Percentiles rank a stretch among this genome's conserved stretches.
These are phyloP conservation scores for Bocquillonia castaneifolia DNA, from an alignment of 441 rosid genomes.

Conservation along the genomic window DNA sequence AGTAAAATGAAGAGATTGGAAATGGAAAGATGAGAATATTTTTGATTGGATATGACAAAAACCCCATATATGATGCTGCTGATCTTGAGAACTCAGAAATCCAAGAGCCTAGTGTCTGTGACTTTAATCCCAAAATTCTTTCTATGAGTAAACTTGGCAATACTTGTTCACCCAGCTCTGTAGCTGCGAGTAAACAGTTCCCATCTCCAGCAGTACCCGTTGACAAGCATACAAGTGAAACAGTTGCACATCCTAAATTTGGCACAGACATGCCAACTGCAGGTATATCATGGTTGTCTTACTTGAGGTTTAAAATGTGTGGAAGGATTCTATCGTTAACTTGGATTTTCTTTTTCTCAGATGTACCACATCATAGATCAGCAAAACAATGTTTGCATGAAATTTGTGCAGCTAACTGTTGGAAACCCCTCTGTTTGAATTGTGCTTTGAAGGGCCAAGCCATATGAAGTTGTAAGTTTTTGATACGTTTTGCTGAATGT, in stretches of 20 bases:
- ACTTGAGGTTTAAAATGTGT: neutral
- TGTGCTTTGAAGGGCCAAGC: constrained; percentile 72
- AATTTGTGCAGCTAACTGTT: constrained; percentile 64
- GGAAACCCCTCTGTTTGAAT: constrained; percentile 74
- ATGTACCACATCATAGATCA: constrained; percentile 33
- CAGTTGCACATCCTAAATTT: constrained; percentile 25
- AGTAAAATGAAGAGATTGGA: too few relatives aligned
- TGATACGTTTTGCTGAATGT: neutral
- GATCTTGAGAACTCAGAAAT: constrained; percentile 30
- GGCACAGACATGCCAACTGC: constrained; percentile 18
- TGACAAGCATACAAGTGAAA: constrained; percentile 20
- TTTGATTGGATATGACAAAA: constrained; percentile 86
- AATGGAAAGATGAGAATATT: too few relatives aligned
- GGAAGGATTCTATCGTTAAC: constrained; percentile 16
- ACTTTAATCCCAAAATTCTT: constrained; percentile 18
- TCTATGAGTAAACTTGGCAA: constrained; percentile 21
- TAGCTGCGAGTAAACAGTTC: constrained; percentile 23
- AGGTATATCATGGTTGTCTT: constrained; percentile 29
- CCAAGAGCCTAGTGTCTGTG: constrained; percentile 27
- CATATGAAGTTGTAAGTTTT: constrained; percentile 66
- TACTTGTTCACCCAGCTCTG: constrained; percentile 18
- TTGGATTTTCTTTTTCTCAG: constrained; percentile 34
- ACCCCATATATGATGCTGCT: constrained; percentile 34
- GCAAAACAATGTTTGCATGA: constrained; percentile 64
- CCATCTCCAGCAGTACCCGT: constrained; percentile 24